These are phyloP conservation scores for Alternaria ethzedia DNA, from an alignment of 2,329 filamentous ascomycete genomes.

Conservation along the genomic window DNA sequence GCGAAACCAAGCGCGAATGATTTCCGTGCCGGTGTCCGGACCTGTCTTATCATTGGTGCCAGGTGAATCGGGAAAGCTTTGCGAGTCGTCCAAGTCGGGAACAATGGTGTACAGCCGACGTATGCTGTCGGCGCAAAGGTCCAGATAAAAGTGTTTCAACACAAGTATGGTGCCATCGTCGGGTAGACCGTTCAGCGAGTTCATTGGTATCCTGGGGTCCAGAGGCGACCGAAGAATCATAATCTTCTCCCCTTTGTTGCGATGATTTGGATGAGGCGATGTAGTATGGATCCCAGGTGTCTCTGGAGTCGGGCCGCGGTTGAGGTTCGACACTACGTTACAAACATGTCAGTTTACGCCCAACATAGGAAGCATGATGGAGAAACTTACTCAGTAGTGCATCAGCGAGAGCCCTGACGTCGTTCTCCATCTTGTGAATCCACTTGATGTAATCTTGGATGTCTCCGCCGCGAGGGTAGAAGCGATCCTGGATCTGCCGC, in stretches of 20 bases:
- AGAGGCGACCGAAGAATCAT: slow-evolving; percentile 31
- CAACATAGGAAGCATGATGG: too few relatives aligned
- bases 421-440: slow-evolving; percentile 30
- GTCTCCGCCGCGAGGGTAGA: slow-evolving; percentile 32
- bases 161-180: slow-evolving; percentile 36
- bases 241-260: too few relatives aligned
- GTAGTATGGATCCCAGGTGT: not conserved
- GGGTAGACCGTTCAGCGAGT: slow-evolving; percentile 23
- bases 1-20: slow-evolving; percentile 36
- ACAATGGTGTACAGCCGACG: slow-evolving; percentile 33
- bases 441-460: slow-evolving; percentile 33
- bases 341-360: too few relatives aligned
- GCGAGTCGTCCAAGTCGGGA: too few relatives aligned
- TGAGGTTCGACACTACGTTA: slow-evolving; percentile 1
- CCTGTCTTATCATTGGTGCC: too few relatives aligned
- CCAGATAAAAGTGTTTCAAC: slow-evolving; percentile 35
- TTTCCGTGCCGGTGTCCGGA: slow-evolving; percentile 28
- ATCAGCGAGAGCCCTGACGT: slow-evolving; percentile 29
- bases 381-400: slow-evolving; percentile 32
- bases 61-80: too few relatives aligned
- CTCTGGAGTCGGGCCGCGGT: slow-evolving; percentile 1
- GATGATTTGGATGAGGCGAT: too few relatives aligned
- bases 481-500: slow-evolving; percentile 28
- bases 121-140: slow-evolving; percentile 30
- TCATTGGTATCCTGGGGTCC: slow-evolving; percentile 28